phyloP scores from a whole-genome alignment of 305 asterid species.

The Solanum hybrid region DNA sequence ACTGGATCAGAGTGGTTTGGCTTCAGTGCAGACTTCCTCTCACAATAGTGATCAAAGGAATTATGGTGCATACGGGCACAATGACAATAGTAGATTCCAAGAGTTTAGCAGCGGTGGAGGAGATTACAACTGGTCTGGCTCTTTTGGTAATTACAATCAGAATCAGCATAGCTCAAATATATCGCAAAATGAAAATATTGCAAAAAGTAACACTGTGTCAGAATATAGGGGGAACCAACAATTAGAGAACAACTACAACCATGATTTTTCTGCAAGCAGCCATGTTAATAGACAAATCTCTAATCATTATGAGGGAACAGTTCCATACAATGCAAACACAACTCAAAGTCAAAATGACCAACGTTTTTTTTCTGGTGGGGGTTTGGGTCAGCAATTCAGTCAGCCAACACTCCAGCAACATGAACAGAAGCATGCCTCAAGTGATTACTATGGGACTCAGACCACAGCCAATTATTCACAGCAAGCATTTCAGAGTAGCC shows the following conservation, averaged over 20 bases:
- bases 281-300: slow-evolving; percentile 31
- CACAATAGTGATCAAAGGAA: slow-evolving; percentile 24
- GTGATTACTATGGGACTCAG: slow-evolving; percentile 38
- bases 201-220: slow-evolving; percentile 23
- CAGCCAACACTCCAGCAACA: slow-evolving; percentile 42
- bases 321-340: slow-evolving; percentile 29
- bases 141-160: slow-evolving; percentile 36
- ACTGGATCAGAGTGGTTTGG: slow-evolving; percentile 33
- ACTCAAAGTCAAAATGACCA: slow-evolving; percentile 31
- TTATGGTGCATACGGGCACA: slow-evolving; percentile 22
- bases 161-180: slow-evolving; percentile 21
- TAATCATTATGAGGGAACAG: slow-evolving; percentile 28
- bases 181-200: slow-evolving; percentile 38
- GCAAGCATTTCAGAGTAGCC: slow-evolving; percentile 45
- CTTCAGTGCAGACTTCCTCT: slow-evolving; percentile 25
- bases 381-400: slow-evolving; percentile 31
- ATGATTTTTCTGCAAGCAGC: slow-evolving; percentile 24
- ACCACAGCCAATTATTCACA: slow-evolving; percentile 39
- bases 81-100: slow-evolving; percentile 28
- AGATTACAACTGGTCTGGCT: slow-evolving; percentile 40
- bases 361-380: slow-evolving; percentile 31
- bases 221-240: slow-evolving; percentile 31
- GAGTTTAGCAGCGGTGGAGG: slow-evolving; percentile 31
- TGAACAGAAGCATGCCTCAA: slow-evolving; percentile 32
- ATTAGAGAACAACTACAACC: slow-evolving; percentile 30